phyloP scores from a whole-genome alignment of 2,329 filamentous ascomycete genomes.

The Colletotrichum navitas region DNA sequence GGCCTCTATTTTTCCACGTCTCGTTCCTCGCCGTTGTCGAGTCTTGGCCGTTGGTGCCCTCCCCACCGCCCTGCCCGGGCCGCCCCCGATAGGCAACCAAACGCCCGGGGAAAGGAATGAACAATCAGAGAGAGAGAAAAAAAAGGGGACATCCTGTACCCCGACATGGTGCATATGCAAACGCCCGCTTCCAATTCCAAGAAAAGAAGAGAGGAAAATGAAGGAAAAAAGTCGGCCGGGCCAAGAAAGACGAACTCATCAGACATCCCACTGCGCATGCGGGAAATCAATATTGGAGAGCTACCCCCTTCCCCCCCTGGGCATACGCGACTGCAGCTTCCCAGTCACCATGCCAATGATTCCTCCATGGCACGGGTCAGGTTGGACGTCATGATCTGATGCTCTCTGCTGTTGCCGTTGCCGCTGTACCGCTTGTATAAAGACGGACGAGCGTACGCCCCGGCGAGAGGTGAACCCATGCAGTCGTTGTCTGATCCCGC shows the following conservation, averaged over 20 bases:
- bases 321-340: constrained; percentile 5
- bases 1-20: constrained; percentile 41
- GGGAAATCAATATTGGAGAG: constrained; percentile 2
- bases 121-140: neutral
- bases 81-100: neutral
- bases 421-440: constrained; percentile 2
- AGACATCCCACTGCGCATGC: neutral
- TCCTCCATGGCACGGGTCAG: neutral
- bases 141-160: neutral
- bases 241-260: neutral
- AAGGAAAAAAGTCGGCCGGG: neutral
- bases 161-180: neutral
- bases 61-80: neutral
- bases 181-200: neutral
- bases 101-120: neutral
- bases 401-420: neutral
- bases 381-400: neutral
- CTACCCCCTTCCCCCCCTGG: neutral
- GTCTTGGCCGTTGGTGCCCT: neutral
- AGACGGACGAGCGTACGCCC: neutral
- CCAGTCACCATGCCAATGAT: neutral
- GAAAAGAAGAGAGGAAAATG: no score
- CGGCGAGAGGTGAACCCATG: neutral
- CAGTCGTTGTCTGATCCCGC: neutral
- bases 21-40: constrained; percentile 13